Conservation (phyloP, 495 filamentous ascomycete species). For the Lophiotrema nucula region DNA sequence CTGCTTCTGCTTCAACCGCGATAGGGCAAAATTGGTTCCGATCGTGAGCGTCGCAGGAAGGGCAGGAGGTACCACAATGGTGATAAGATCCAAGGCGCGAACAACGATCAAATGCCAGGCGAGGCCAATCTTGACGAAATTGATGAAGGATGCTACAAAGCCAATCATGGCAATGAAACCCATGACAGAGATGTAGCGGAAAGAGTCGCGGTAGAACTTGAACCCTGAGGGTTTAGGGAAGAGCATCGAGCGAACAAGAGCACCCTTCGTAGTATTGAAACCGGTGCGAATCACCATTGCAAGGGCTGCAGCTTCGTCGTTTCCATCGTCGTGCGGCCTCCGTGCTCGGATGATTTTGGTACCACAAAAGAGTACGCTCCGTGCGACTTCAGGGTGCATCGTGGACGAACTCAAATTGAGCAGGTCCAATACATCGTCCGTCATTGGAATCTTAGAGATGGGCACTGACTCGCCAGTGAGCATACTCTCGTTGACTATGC, state of each 20-base stretch:
- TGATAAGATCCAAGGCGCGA: conserved; percentile 91
- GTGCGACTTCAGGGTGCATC: conserved; percentile 74
- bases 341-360: conserved; percentile 93
- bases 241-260: conserved; percentile 95
- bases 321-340: conserved; percentile 77
- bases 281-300: conserved; percentile 91
- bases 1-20: conserved; percentile 75
- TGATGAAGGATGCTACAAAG: conserved; percentile 86
- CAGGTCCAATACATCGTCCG: conserved; percentile 71
- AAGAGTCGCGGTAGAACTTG: conserved; percentile 97
- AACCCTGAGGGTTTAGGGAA: conserved; percentile 98
- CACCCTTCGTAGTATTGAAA: conserved; percentile 96
- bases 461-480: conserved; percentile 97
- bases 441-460: conserved; percentile 85
- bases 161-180: conserved; percentile 80
- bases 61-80: conserved; percentile 95
- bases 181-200: conserved; percentile 98
- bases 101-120: conserved; percentile 88
- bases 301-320: conserved; percentile 87
- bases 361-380: conserved; percentile 87
- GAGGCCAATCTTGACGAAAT: conserved; percentile 81
- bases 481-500: conserved; percentile 99
- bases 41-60: conserved; percentile 96
- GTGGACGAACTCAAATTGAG: conserved; percentile 76
- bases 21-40: conserved; percentile 91